Percentiles rank a stretch among this genome's conserved stretches.
These are phyloP conservation scores for Purpureocillium lavendulum DNA, from an alignment of 2,329 filamentous ascomycete genomes.

Conservation along the genomic window DNA sequence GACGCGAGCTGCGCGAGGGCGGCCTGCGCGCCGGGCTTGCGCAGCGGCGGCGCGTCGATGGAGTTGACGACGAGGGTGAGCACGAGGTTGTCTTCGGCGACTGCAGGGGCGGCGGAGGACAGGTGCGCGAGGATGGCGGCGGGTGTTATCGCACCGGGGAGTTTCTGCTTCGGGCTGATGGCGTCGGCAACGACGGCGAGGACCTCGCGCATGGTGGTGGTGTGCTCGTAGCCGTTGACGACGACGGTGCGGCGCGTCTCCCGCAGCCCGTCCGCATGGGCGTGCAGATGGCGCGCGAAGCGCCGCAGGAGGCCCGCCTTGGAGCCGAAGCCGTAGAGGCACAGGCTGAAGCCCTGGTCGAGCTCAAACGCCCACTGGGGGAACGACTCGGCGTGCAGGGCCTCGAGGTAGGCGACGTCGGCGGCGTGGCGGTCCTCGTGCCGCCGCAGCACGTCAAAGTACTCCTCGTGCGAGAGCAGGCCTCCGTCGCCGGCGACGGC, in stretches of 20 bases:
- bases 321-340: slow-evolving; percentile 87
- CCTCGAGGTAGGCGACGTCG: slow-evolving; percentile 64
- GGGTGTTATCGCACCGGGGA: slow-evolving; percentile 60
- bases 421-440: slow-evolving; percentile 60
- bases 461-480: slow-evolving; percentile 88
- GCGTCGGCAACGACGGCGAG: slow-evolving; percentile 60
- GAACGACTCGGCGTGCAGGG: slow-evolving; percentile 73
- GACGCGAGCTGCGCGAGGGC: slow-evolving; percentile 69
- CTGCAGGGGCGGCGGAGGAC: slow-evolving; percentile 20
- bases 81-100: slow-evolving; percentile 13
- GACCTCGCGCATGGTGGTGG: slow-evolving; percentile 59
- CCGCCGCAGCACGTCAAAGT: slow-evolving; percentile 58
- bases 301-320: slow-evolving; percentile 68
- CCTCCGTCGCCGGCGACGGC: slow-evolving; percentile 59
- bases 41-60: slow-evolving; percentile 71
- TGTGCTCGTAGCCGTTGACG: slow-evolving; percentile 74
- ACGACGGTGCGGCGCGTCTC: slow-evolving; percentile 54
- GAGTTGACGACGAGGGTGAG: slow-evolving; percentile 76
- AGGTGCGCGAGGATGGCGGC: slow-evolving; percentile 58
- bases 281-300: slow-evolving; percentile 64
- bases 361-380: slow-evolving; percentile 92
- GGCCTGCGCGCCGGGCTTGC: slow-evolving; percentile 60
- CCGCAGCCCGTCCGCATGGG: slow-evolving; percentile 18
- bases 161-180: slow-evolving; percentile 40
- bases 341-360: slow-evolving; percentile 76